These are phyloP conservation scores for Russula brevipes DNA, from an alignment of 768 basidiomycete species.

Conservation along the genomic window DNA sequence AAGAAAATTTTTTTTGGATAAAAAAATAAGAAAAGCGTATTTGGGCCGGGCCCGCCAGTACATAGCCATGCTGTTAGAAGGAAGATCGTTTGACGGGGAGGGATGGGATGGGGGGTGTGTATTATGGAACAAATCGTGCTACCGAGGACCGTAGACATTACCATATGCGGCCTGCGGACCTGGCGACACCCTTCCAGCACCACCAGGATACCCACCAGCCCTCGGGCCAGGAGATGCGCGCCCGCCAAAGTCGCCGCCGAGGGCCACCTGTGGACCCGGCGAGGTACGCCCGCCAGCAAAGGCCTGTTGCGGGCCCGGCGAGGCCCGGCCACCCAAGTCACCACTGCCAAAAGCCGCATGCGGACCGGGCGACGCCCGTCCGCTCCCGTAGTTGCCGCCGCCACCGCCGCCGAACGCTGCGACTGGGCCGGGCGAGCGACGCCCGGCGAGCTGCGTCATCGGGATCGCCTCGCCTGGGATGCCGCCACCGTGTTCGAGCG, in stretches of 20 bases:
- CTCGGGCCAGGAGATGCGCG: conserved; percentile 7
- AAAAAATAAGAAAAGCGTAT: background rate
- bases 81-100: background rate
- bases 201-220: conserved; percentile 24
- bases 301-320: conserved; percentile 18
- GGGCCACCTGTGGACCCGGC: conserved; percentile 19
- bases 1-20: too few relatives aligned
- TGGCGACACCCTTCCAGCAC: conserved; percentile 41
- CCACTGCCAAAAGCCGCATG: conserved; percentile 5
- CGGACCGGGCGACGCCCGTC: conserved; percentile 14
- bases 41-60: background rate
- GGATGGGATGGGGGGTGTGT: too few relatives aligned
- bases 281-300: conserved; percentile 12
- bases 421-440: conserved; percentile 30
- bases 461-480: conserved; percentile 52
- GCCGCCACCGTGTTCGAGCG: conserved; percentile 45
- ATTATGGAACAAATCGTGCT: conserved; percentile 1
- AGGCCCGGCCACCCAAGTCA: conserved; percentile 13
- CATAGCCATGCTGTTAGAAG: background rate
- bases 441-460: conserved; percentile 56
- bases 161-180: conserved; percentile 45
- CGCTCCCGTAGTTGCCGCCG: background rate
- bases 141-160: conserved; percentile 18
- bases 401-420: conserved; percentile 21
- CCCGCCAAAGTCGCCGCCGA: conserved; percentile 12